Evolutionary conservation across 495 filamentous ascomycete species (phyloP).

Genomic region (Chlorociboria aeruginascens): DNA sequence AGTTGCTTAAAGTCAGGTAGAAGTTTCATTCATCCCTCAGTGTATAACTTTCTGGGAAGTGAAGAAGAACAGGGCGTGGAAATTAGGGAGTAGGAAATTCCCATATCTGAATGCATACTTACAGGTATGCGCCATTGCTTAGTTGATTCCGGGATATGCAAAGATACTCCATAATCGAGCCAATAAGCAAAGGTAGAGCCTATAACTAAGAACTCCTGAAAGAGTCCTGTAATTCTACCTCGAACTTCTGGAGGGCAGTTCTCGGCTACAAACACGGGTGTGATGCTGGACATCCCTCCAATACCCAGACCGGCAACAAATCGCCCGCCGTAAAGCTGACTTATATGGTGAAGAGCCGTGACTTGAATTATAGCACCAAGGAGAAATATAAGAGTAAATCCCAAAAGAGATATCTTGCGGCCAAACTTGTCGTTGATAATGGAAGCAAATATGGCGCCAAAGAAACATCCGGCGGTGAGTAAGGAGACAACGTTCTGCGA

Average conservation of each 20-base stretch:
- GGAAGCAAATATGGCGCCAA: conserved; percentile 15
- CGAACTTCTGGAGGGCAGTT: conserved; percentile 42
- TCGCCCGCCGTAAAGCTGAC: conserved; percentile 28
- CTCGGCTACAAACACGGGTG: conserved; percentile 33
- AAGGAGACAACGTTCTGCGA: conserved; percentile 49
- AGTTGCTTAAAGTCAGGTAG: background rate
- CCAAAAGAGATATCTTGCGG: conserved; percentile 25
- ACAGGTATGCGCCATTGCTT: conserved; percentile 40
- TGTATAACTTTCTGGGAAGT: too few relatives aligned
- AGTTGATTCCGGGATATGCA: conserved; percentile 6
- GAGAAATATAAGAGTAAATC: conserved; percentile 26
- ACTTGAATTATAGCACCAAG: conserved; percentile 28
- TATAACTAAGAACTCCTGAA: conserved; percentile 18
- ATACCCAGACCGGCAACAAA: conserved; percentile 44
- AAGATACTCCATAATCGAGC: conserved; percentile 37
- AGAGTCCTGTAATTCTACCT: conserved; percentile 32
- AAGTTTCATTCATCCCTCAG: background rate
- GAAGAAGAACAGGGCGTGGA: too few relatives aligned
- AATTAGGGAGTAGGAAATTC: too few relatives aligned
- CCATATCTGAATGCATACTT: too few relatives aligned
- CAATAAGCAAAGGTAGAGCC: conserved; percentile 41
- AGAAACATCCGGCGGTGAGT: conserved; percentile 33
- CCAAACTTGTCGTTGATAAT: conserved; percentile 26
- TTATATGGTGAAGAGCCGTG: conserved; percentile 24
- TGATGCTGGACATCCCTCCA: conserved; percentile 38